phyloP scores from a whole-genome alignment of 73 alveolate species.

The Paramecium biaurelia region DNA sequence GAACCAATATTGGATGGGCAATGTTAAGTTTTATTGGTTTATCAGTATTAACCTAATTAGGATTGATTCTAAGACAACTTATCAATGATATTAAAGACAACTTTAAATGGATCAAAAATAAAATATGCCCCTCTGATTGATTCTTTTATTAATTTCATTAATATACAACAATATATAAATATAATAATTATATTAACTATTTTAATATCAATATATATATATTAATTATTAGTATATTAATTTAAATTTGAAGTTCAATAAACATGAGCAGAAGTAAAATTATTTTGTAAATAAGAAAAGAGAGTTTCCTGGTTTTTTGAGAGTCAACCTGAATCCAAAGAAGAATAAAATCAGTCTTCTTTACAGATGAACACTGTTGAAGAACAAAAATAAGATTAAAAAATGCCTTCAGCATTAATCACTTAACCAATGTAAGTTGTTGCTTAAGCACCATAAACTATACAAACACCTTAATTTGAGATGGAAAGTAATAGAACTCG shows the following conservation, averaged over 20 bases:
- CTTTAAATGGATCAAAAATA: not conserved
- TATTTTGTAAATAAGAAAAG: not conserved
- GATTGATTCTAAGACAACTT: not conserved
- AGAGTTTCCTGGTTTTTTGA: not conserved
- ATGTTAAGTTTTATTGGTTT: not conserved
- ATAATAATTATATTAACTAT: not conserved
- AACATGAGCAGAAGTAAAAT: not conserved
- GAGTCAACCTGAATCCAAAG: not conserved
- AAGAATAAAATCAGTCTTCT: not conserved
- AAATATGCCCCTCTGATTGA: not conserved
- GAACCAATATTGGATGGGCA: conserved; percentile 18
- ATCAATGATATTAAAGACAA: not conserved
- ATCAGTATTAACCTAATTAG: not conserved
- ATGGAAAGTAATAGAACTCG: not conserved
- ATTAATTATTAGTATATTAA: not conserved
- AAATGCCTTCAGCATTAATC: not conserved
- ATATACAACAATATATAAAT: not conserved
- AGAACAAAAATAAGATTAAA: not conserved
- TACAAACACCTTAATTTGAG: not conserved
- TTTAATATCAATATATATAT: not conserved
- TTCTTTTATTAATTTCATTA: not conserved
- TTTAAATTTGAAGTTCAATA: not conserved
- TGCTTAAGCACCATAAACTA: not conserved
- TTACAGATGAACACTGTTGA: not conserved
- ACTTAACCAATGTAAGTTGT: not conserved